Percentiles rank a stretch among this genome's conserved stretches.
Evolutionary conservation across 345 rosid species (phyloP).

Genomic region (Dimocarpus longan): DNA sequence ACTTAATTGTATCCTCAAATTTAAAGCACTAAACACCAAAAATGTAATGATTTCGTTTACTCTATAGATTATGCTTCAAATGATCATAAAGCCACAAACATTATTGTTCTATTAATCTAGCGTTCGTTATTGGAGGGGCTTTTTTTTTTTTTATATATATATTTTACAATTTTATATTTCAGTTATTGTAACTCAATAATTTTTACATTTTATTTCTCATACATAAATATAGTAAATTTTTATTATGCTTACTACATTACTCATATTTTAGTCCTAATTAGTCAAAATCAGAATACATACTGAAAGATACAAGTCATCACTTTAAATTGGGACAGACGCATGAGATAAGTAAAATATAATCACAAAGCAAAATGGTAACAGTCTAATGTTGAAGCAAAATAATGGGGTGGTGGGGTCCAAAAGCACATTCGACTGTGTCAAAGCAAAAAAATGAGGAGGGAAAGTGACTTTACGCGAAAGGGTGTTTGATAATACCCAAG

Average conservation of each 20-base stretch:
- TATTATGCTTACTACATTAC: not conserved
- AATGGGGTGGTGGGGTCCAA: not conserved
- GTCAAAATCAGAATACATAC: not conserved
- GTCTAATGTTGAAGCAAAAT: conserved; percentile 1
- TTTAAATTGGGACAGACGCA: not conserved
- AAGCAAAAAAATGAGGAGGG: conserved; percentile 12
- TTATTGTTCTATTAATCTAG: no score
- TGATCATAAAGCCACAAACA: no score
- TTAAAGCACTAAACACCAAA: not conserved
- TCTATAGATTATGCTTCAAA: not conserved
- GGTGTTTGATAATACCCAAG: conserved; percentile 10
- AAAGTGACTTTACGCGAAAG: conserved; percentile 26
- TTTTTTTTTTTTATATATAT: no score
- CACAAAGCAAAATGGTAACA: not conserved
- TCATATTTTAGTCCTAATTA: no score
- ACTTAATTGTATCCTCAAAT: no score
- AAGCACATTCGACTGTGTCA: conserved; percentile 7
- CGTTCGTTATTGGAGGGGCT: no score
- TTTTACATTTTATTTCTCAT: no score
- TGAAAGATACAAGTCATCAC: no score
- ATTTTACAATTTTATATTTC: no score
- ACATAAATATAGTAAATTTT: no score
- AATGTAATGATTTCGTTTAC: not conserved
- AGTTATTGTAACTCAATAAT: no score
- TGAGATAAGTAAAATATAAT: not conserved